Conservation (phyloP, 2,329 filamentous ascomycete species). For the Sclerotinia minor region DNA sequence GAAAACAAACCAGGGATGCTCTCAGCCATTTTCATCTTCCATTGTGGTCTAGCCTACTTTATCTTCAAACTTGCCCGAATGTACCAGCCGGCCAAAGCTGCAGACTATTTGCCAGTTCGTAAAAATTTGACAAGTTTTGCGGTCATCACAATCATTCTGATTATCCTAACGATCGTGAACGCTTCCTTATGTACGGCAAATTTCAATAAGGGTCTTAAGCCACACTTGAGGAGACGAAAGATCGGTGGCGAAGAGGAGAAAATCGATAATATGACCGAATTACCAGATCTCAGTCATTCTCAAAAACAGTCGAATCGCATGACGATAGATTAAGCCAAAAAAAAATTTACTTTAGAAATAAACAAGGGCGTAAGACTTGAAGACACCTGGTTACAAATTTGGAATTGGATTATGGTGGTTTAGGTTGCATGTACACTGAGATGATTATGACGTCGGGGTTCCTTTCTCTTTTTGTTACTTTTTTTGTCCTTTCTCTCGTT, state of each 20-base stretch:
- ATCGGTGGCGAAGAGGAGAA: slow-evolving; percentile 52
- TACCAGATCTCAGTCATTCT: slow-evolving; percentile 44
- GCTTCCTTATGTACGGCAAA: slow-evolving; percentile 86
- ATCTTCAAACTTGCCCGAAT: slow-evolving; percentile 97
- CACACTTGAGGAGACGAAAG: slow-evolving; percentile 69
- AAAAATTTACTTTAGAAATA: slow-evolving; percentile 8
- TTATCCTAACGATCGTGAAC: slow-evolving; percentile 84
- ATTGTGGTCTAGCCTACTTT: slow-evolving; percentile 90
- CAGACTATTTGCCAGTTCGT: slow-evolving; percentile 73
- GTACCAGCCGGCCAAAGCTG: slow-evolving; percentile 64
- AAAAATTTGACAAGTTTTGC: slow-evolving; percentile 91
- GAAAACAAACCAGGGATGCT: slow-evolving; percentile 81
- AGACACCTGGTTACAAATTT: slow-evolving; percentile 9
- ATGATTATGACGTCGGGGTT: slow-evolving; percentile 19
- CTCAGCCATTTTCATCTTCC: slow-evolving; percentile 77
- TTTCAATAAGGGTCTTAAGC: slow-evolving; percentile 86
- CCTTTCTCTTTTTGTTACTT: slow-evolving; percentile 9
- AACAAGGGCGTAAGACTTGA: slow-evolving; percentile 2
- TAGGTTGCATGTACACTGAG: background rate
- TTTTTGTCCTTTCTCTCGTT: background rate
- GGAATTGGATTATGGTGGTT: slow-evolving; percentile 9
- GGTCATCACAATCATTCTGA: slow-evolving; percentile 84
- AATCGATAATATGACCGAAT: slow-evolving; percentile 49
- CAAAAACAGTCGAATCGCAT: slow-evolving; percentile 47
- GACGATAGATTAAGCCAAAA: slow-evolving; percentile 48